Conservation (phyloP, 2,329 filamentous ascomycete species). For the Diaporthe velutina region DNA sequence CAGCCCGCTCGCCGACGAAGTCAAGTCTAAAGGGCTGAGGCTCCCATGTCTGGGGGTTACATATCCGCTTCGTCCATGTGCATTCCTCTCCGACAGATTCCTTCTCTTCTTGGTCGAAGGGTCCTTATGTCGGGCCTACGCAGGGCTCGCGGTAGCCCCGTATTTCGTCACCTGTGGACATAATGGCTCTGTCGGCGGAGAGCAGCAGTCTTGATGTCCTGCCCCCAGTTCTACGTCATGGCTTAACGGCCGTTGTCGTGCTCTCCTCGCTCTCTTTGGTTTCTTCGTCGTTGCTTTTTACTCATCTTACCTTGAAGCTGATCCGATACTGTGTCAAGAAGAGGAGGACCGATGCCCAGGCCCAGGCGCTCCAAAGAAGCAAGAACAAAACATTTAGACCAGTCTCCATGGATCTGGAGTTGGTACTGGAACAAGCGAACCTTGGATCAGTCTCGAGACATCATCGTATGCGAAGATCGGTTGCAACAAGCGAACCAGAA, state of each 20-base stretch:
- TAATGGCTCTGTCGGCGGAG: constrained; percentile 25
- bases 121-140: neutral
- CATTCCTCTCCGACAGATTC: neutral
- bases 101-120: neutral
- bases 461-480: neutral
- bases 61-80: fast-evolving
- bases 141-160: neutral
- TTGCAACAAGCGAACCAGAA: neutral
- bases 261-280: constrained; percentile 45
- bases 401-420: constrained; percentile 40
- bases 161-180: neutral
- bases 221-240: constrained; percentile 41
- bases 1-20: neutral
- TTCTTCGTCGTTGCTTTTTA: constrained; percentile 41
- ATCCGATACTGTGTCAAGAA: constrained; percentile 44
- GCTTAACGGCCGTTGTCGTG: constrained; percentile 43
- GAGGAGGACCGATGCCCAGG: constrained; percentile 24
- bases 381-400: neutral
- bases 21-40: constrained; percentile 9
- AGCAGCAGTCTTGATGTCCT: constrained; percentile 43
- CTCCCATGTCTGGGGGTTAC: neutral
- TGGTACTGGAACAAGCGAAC: constrained; percentile 45
- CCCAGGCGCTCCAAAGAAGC: neutral
- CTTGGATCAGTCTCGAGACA: constrained; percentile 35
- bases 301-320: constrained; percentile 47